Evolutionary conservation across 805 yeast genomes (phyloP).

Genomic region (Saccharomycopsis fodiens): DNA sequence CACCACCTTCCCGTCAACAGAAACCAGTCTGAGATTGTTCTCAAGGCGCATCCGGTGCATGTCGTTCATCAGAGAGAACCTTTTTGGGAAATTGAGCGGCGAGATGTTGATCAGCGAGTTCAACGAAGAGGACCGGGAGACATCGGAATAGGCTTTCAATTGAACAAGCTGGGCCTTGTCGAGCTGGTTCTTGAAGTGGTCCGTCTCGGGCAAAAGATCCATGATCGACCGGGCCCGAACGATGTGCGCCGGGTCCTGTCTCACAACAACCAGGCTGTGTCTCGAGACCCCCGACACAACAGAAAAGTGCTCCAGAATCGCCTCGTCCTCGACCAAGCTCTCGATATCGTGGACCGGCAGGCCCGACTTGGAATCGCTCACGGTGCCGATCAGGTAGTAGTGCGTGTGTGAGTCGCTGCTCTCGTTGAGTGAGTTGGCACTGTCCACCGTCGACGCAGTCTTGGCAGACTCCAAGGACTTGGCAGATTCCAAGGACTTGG

Average conservation of each 20-base stretch:
- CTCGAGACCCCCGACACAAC: neutral
- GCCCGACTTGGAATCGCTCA: neutral
- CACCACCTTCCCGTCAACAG: neutral
- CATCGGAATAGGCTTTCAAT: slow-evolving; percentile 9
- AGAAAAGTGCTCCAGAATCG: neutral
- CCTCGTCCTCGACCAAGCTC: neutral
- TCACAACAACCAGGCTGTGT: slow-evolving; percentile 13
- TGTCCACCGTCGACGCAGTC: neutral
- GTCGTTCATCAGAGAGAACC: slow-evolving; percentile 12
- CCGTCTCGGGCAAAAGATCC: slow-evolving; percentile 15
- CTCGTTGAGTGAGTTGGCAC: too few species aligned
- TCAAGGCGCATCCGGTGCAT: slow-evolving; percentile 13
- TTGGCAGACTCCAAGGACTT: neutral
- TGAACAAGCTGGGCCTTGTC: neutral
- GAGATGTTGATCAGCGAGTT: slow-evolving; percentile 1
- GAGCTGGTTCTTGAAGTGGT: slow-evolving; percentile 4
- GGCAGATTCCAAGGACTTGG: neutral
- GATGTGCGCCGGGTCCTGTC: slow-evolving; percentile 7
- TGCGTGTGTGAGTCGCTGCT: slow-evolving; percentile 4
- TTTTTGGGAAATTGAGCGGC: slow-evolving; percentile 11
- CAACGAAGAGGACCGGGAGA: slow-evolving; percentile 6
- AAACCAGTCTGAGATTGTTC: slow-evolving; percentile 10
- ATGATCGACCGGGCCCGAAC: slow-evolving; percentile 6
- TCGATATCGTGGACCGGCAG: neutral
- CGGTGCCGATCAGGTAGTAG: slow-evolving; percentile 2